Percentiles rank a stretch among this genome's conserved stretches.
phyloP scores from a whole-genome alignment of 768 basidiomycete species.

The Tylopilus sp. region DNA sequence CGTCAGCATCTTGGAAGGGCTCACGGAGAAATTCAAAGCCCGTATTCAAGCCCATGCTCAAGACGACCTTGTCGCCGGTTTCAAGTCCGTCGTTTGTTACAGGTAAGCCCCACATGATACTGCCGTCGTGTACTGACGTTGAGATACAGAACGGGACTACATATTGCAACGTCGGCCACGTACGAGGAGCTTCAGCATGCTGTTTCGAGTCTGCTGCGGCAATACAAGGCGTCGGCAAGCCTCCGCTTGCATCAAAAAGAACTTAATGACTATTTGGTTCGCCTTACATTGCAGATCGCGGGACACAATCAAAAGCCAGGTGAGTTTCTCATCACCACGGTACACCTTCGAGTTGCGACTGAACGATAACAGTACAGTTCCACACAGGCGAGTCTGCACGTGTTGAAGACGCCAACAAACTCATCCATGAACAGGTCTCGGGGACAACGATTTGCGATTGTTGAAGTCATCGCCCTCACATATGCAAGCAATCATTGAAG shows the following conservation, averaged over 20 bases:
- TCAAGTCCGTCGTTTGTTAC: slow-evolving; percentile 79
- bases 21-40: slow-evolving; percentile 35
- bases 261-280: slow-evolving; percentile 67
- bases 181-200: slow-evolving; percentile 29
- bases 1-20: slow-evolving; percentile 17
- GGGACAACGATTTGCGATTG: slow-evolving; percentile 68
- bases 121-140: too few relatives aligned
- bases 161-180: slow-evolving; percentile 37
- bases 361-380: slow-evolving; percentile 60
- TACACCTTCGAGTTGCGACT: slow-evolving; percentile 22
- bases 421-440: slow-evolving; percentile 41
- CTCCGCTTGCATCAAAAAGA: slow-evolving; percentile 58
- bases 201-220: slow-evolving; percentile 31
- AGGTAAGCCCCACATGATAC: slow-evolving; percentile 25
- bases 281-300: slow-evolving; percentile 50
- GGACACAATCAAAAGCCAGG: slow-evolving; percentile 57
- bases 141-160: slow-evolving; percentile 54
- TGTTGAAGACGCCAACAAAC: background rate
- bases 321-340: slow-evolving; percentile 22
- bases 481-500: slow-evolving; percentile 65
- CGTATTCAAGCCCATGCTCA: slow-evolving; percentile 37
- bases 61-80: slow-evolving; percentile 54
- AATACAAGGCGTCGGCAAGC: slow-evolving; percentile 34
- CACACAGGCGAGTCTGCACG: slow-evolving; percentile 49
- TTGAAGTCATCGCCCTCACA: slow-evolving; percentile 57